Conservation (phyloP, 176 grass and related monocot genomes). For the Thalia dealbata region DNA sequence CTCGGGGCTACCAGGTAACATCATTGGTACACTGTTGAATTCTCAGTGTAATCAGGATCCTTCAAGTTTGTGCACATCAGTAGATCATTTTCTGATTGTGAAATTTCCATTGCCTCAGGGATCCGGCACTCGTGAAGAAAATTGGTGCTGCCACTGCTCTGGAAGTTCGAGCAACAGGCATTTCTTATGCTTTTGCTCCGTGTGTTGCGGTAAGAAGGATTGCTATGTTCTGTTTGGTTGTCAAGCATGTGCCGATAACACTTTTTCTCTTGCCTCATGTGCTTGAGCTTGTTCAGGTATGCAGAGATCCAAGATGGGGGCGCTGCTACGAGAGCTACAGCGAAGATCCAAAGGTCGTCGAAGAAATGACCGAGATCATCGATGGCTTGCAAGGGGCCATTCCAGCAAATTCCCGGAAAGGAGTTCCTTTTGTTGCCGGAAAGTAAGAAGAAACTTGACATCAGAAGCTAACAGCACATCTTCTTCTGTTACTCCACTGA, state of each 20-base stretch:
- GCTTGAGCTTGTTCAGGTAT: conserved; percentile 36
- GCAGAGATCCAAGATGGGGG: conserved; percentile 87
- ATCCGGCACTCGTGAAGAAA: conserved; percentile 46
- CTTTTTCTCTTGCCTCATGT: not conserved
- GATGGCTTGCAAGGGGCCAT: conserved; percentile 55
- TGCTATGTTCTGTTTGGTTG: not conserved
- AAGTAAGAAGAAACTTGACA: conserved; percentile 29
- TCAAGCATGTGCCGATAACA: too few relatives aligned
- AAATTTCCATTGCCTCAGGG: conserved; percentile 13
- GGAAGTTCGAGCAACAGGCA: conserved; percentile 70
- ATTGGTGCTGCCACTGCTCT: conserved; percentile 73
- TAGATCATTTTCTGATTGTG: too few relatives aligned
- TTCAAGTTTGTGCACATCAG: too few relatives aligned
- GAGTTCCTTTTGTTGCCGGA: conserved; percentile 58
- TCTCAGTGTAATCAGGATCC: too few relatives aligned
- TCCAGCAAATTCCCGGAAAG: conserved; percentile 27
- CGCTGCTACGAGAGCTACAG: conserved; percentile 79
- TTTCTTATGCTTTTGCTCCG: conserved; percentile 65
- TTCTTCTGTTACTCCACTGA: too few relatives aligned
- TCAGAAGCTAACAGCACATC: too few relatives aligned
- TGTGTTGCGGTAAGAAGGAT: conserved; percentile 48
- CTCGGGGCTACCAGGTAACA: conserved; percentile 73
- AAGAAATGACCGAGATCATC: conserved; percentile 49
- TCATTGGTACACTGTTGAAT: too few relatives aligned
- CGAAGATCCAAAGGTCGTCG: conserved; percentile 56